These are phyloP conservation scores for Gnaphalium uliginosum DNA, from an alignment of 129 eudicot species.

Conservation along the genomic window DNA sequence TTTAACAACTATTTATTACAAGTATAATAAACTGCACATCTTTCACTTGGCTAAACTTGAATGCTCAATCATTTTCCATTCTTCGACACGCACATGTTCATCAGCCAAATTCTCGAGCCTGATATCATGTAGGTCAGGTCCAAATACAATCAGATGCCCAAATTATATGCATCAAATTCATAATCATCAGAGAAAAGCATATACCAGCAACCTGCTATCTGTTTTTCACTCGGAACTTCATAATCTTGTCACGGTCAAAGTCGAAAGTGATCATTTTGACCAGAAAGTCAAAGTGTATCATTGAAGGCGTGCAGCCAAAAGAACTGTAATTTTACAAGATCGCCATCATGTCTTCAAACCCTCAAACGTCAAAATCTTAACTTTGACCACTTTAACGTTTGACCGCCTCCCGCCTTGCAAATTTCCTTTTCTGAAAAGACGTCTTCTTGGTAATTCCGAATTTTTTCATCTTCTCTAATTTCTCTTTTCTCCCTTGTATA, in stretches of 20 bases:
- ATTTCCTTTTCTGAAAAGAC: slow-evolving; percentile 33
- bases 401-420: slow-evolving; percentile 38
- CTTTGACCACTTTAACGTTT: slow-evolving; percentile 21
- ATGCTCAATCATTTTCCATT: neutral
- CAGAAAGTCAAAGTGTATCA: slow-evolving; percentile 11
- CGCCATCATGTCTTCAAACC: neutral
- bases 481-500: slow-evolving; percentile 76
- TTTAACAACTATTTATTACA: neutral
- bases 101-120: slow-evolving; percentile 14
- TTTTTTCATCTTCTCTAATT: slow-evolving; percentile 57
- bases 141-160: slow-evolving; percentile 13
- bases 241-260: neutral
- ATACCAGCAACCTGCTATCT: neutral
- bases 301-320: neutral
- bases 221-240: neutral
- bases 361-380: slow-evolving; percentile 1
- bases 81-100: neutral
- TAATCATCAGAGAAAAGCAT: neutral
- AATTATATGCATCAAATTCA: slow-evolving; percentile 13
- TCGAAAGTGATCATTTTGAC: slow-evolving; percentile 4
- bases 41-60: neutral
- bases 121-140: neutral
- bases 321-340: neutral
- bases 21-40: neutral
- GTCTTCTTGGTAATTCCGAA: slow-evolving; percentile 37